Evolutionary conservation across 140 eudicot species (phyloP).

Genomic region (Oenanthe javanica): DNA sequence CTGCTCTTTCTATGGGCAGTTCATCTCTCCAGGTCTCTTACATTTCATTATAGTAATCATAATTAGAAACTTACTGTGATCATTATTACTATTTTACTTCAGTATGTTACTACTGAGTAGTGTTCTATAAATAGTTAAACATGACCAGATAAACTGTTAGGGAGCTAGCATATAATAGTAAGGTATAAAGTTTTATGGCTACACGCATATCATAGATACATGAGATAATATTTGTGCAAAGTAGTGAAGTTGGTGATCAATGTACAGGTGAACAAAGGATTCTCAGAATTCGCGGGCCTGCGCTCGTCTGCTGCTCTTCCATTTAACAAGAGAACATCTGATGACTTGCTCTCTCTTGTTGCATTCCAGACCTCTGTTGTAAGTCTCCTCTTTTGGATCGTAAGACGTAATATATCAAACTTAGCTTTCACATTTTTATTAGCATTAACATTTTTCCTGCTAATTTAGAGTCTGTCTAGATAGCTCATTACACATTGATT

Average conservation of each 20-base stretch:
- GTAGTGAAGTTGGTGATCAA: not conserved
- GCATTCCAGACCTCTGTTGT: conserved; percentile 77
- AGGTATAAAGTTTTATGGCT: too few species aligned
- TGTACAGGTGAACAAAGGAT: conserved; percentile 56
- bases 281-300: conserved; percentile 74
- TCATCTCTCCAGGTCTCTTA: conserved; percentile 68
- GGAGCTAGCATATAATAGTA: too few species aligned
- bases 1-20: conserved; percentile 72
- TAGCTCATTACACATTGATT: not conserved
- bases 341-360: conserved; percentile 62
- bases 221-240: not conserved
- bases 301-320: conserved; percentile 57
- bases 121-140: not conserved
- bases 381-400: conserved; percentile 19
- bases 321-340: conserved; percentile 46
- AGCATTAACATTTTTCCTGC: not conserved
- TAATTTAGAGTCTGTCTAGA: not conserved
- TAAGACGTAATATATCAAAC: not conserved
- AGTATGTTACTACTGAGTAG: not conserved
- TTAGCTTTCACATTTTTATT: not conserved
- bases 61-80: not conserved
- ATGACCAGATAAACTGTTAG: too few species aligned
- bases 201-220: too few species aligned
- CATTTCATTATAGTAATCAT: not conserved
- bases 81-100: not conserved